Evolutionary conservation across 306 rosid genomes (phyloP), one percentile per base, ranked within the genome.

Genomic region (Vigna trinervia): DNA sequence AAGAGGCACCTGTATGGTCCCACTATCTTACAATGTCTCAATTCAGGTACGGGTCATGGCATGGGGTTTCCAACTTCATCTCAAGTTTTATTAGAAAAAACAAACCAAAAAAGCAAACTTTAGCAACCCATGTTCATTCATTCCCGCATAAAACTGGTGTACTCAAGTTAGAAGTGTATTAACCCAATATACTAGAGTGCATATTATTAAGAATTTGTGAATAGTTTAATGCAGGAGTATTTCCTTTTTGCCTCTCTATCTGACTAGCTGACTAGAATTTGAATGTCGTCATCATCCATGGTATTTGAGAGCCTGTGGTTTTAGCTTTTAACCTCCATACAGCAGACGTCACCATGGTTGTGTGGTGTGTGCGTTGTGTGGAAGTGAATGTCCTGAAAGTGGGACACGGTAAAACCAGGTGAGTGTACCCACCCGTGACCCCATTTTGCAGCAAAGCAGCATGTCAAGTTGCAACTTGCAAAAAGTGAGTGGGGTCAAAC

Each of bases 401-500:
- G 66, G 74, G 74, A 54, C 57, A 76, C 5, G 56, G 80, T 76
- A 65, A 64, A 66, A 76, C 0, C 36, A 57, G 30, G 51, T 23
- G 50, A 53, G 41, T 62, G 73, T 26, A 26, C 4, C 34, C 50
- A 51, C 83, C 79, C 79, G 78, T 81, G 80, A 75, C 39, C 73
- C 75, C 59, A 50, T 41, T 54, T 58, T 19, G 75, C 45, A 66
- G 78, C 23, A 71, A 23, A 38, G 30, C 46, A 22, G 77, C 11
- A 8, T 32, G 71, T 36, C 65, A 23, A 68, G 56, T 81, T 58
- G 73, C 50, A 60, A 39, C 12, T 1, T 34, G 53, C 10, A 69
- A 9, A 56, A 50, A 26, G 78, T 43, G 12, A 45, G 87, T 74
- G 88, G 85, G 87, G 87, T 84, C 88, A 84, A 81, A 73, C 41